These are phyloP conservation scores for Moelleriella libera DNA, from an alignment of 2,329 filamentous ascomycete species.

Conservation along the genomic window DNA sequence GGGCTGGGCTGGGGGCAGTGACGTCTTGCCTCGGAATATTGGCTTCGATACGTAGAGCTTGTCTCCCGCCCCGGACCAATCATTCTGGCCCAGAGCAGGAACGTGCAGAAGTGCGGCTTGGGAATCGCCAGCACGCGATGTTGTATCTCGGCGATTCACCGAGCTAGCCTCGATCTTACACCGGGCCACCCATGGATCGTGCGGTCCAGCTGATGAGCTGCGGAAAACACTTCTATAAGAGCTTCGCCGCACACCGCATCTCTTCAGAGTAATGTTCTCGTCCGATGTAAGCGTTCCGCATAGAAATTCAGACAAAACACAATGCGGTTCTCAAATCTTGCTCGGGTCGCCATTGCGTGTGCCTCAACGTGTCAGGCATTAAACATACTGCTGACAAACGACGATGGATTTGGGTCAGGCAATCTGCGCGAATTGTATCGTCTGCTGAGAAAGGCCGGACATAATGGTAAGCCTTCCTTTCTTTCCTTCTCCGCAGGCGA, in stretches of 20 bases:
- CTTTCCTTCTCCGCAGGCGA: background rate
- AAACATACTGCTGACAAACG: constrained; percentile 16
- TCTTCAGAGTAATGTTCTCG: too few relatives aligned
- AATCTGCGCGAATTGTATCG: constrained; percentile 16
- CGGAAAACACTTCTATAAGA: too few relatives aligned
- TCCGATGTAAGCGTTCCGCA: too few relatives aligned
- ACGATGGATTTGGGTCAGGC: constrained; percentile 16
- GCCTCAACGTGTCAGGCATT: constrained; percentile 9
- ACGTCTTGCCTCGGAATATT: too few relatives aligned
- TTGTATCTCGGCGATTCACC: background rate
- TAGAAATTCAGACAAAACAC: background rate
- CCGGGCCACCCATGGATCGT: background rate
- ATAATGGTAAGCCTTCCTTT: constrained; percentile 10
- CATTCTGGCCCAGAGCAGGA: background rate
- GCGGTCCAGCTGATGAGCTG: background rate
- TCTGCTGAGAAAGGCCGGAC: constrained; percentile 13
- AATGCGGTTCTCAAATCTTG: constrained; percentile 11
- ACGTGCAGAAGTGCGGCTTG: background rate
- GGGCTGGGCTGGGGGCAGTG: too few relatives aligned
- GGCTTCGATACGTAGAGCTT: too few relatives aligned
- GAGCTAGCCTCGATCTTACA: background rate
- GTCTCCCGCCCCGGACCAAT: background rate
- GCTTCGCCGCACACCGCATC: too few relatives aligned
- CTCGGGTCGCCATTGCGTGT: constrained; percentile 6
- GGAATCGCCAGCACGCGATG: too few relatives aligned